These are phyloP conservation scores for Basidiobolus meristosporus DNA, from an alignment of 371 early-diverging fungal genomes.

Conservation along the genomic window DNA sequence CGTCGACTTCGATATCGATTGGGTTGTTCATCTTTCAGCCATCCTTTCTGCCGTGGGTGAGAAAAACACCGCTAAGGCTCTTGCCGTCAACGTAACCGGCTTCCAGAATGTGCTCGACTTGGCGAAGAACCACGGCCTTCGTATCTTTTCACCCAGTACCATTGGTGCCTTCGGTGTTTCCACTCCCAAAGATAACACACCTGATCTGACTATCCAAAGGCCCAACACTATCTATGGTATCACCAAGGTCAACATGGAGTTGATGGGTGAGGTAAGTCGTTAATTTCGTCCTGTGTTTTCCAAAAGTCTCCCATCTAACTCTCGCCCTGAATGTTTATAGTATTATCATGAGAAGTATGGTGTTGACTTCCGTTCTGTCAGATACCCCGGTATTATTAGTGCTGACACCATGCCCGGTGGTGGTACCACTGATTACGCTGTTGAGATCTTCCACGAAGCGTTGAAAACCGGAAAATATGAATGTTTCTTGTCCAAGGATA, in stretches of 20 bases:
- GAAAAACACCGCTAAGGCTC: constrained; percentile 20
- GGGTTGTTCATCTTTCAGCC: constrained; percentile 34
- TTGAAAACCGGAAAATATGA: constrained; percentile 18
- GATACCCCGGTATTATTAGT: constrained; percentile 35
- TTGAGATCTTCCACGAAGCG: constrained; percentile 37
- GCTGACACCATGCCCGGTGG: constrained; percentile 33
- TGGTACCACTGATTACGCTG: constrained; percentile 37
- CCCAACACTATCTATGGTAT: constrained; percentile 42
- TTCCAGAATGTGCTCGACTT: constrained; percentile 34
- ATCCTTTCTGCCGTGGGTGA: constrained; percentile 32
- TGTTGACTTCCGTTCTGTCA: constrained; percentile 31
- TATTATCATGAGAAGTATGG: constrained; percentile 32
- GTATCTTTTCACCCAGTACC: constrained; percentile 28
- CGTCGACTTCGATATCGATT: constrained; percentile 31
- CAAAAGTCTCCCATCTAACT: no score
- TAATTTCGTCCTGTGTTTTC: no score
- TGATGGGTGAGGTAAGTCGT: constrained; percentile 22
- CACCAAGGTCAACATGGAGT: constrained; percentile 32
- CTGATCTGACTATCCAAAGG: constrained; percentile 30
- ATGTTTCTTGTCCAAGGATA: constrained; percentile 22
- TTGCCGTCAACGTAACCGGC: constrained; percentile 28
- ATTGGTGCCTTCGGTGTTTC: constrained; percentile 37
- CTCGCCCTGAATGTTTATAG: constrained; percentile 4
- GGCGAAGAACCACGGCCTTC: constrained; percentile 20
- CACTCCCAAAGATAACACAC: constrained; percentile 28